Evolutionary conservation across 164 flowering plant genomes (phyloP).

Genomic region (Nymphaea colorata): DNA sequence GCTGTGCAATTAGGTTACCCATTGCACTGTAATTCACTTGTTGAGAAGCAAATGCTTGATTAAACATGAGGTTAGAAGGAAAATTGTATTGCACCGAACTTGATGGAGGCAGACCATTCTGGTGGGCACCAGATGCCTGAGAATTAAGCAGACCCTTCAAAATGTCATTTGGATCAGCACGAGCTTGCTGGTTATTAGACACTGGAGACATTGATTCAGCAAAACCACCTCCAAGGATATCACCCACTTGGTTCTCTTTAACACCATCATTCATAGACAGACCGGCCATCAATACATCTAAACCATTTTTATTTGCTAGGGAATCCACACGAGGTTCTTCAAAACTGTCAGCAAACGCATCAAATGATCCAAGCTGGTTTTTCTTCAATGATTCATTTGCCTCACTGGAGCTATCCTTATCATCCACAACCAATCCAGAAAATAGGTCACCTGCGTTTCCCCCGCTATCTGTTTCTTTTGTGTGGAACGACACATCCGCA

Average conservation of each 20-base stretch:
- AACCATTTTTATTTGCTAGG: constrained; percentile 16
- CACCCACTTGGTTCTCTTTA: constrained; percentile 25
- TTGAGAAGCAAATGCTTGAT: constrained; percentile 49
- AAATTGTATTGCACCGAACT: constrained; percentile 42
- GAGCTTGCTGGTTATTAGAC: constrained; percentile 13
- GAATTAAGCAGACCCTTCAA: constrained; percentile 25
- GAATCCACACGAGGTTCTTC: constrained; percentile 19
- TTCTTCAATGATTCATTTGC: constrained; percentile 13
- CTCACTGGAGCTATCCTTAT: constrained; percentile 17
- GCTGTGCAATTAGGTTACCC: constrained; percentile 69
- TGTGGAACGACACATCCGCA: constrained; percentile 86
- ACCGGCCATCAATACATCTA: constrained; percentile 47
- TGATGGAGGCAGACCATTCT: constrained; percentile 31
- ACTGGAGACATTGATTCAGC: constrained; percentile 24
- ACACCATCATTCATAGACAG: constrained; percentile 34
- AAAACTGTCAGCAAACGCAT: constrained; percentile 44
- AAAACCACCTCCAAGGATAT: constrained; percentile 5
- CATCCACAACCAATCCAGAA: constrained; percentile 59
- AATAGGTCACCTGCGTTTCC: constrained; percentile 51
- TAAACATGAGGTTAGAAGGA: constrained; percentile 51
- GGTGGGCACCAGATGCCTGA: constrained; percentile 28
- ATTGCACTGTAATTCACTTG: constrained; percentile 52
- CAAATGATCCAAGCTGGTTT: constrained; percentile 35
- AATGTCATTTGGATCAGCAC: constrained; percentile 21
- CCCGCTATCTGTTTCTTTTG: constrained; percentile 17